Base-by-base conservation (phyloP, 2,329 filamentous ascomycete species). In the Fusarium bactridioides region DNA sequence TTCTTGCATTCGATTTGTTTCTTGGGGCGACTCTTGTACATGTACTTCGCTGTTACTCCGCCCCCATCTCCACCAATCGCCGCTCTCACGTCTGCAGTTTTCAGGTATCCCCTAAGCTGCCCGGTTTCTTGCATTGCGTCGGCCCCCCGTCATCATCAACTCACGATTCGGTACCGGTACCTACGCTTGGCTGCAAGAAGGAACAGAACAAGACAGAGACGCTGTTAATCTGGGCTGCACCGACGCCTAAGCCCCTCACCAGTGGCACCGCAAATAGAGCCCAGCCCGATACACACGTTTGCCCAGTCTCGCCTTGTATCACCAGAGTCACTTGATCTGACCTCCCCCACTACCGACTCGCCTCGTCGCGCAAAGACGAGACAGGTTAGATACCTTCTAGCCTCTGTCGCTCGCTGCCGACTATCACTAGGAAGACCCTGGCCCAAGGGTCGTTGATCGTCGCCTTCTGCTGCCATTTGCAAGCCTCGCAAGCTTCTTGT, bases 391-490 rank as follows among this genome's bases (percentile, higher is more conserved):
- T 58, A 68, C 51, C n/a, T 61, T 45, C 31, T 45, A 44, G 37
- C 48, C 41, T 50, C 23, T 50, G 55, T 50, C 15, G 9, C 31
- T 50, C 19, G 5, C 48, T 51, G 54, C 29, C 41, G 55, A 44
- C 53, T 55, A 59, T 67, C 51, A 48, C 72, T 69, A 50, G 67
- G 68, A 75, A 72, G 64, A 74, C 72, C 76, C 75, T 75, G 69
- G 65, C 60, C 64, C 33, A 69, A 71, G 65, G 64, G 70, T 70
- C 67, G 72, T 74, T 72, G 76, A 78, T 78, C 76, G 66, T 67
- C 74, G 56, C 65, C 59, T 63, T 50, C 69, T 77, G 65, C 72
- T 64, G 68, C 69, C 75, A 72, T 74, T 69, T 47, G 48, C 56
- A 64, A 69, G 51, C 66, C 48, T 75, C 31, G 48, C 43, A 69